These are phyloP conservation scores for Dicorynia guianensis DNA, from an alignment of 306 rosid genomes.

Conservation along the genomic window DNA sequence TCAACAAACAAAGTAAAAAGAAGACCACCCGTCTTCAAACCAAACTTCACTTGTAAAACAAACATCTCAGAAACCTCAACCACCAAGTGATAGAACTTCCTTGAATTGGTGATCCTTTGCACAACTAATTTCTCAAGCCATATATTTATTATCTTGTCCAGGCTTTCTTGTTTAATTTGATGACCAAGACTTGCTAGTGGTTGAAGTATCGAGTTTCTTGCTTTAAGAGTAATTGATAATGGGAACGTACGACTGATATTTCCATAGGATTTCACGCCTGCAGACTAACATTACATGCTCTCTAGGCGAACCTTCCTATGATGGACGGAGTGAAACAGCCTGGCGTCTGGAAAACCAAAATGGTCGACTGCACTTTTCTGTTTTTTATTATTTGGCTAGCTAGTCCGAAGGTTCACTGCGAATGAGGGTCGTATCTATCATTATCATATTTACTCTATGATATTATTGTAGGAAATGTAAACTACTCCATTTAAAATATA, in stretches of 20 bases:
- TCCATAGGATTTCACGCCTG: too few species aligned
- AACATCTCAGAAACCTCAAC: conserved; percentile 61
- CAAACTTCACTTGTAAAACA: conserved; percentile 77
- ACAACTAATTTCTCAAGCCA: conserved; percentile 46
- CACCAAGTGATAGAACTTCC: conserved; percentile 53
- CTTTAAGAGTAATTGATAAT: too few species aligned
- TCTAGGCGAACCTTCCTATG: too few species aligned
- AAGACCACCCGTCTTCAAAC: conserved; percentile 55
- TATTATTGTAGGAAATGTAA: background rate
- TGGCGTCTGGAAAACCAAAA: too few species aligned
- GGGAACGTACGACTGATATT: too few species aligned
- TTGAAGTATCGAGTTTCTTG: background rate
- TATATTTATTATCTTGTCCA: conserved; percentile 29
- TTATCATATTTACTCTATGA: background rate
- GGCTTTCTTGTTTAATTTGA: conserved; percentile 36
- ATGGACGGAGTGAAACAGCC: too few species aligned
- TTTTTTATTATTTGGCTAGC: too few species aligned
- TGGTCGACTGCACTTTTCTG: too few species aligned
- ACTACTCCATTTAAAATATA: background rate
- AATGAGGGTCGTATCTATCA: background rate
- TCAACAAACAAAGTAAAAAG: conserved; percentile 62
- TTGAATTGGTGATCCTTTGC: conserved; percentile 37
- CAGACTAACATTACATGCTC: too few species aligned
- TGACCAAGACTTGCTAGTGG: conserved; percentile 29
- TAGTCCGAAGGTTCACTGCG: too few species aligned